Percentiles rank a stretch among this genome's conserved stretches.
phyloP scores from a whole-genome alignment of 192 early-diverging fungal genomes.

The Podila horticola region DNA sequence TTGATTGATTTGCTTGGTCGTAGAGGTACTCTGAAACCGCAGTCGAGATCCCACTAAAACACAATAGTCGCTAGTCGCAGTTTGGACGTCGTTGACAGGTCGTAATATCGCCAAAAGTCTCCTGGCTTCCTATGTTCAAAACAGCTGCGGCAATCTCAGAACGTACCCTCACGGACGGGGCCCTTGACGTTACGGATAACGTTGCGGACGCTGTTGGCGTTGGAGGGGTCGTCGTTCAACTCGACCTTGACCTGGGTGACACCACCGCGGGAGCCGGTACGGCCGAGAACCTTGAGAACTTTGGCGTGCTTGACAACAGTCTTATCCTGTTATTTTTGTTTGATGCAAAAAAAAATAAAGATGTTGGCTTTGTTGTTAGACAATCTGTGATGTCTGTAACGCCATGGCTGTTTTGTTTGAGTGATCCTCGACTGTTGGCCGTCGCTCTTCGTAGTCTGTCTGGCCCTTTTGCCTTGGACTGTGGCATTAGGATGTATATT shows the following conservation, averaged over 20 bases:
- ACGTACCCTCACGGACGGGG: constrained; percentile 88
- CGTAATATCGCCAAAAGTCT: too few species aligned
- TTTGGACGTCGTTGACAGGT: too few species aligned
- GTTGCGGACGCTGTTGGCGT: constrained; percentile 70
- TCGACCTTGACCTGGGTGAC: constrained; percentile 99
- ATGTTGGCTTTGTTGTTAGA: not conserved
- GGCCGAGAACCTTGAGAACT: constrained; percentile 97
- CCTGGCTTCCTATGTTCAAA: too few species aligned
- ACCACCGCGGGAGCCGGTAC: constrained; percentile 99
- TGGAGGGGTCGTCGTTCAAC: constrained; percentile 94
- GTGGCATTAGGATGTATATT: too few species aligned
- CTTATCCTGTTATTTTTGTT: constrained; percentile 34
- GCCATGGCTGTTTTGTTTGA: not conserved
- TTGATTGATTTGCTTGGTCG: too few species aligned
- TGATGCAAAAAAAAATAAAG: not conserved
- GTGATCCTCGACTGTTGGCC: too few species aligned
- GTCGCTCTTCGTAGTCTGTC: too few species aligned
- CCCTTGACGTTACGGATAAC: constrained; percentile 99
- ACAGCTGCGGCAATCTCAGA: not conserved
- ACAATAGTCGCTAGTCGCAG: too few species aligned
- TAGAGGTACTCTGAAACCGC: too few species aligned
- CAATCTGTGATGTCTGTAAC: not conserved
- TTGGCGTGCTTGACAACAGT: constrained; percentile 87
- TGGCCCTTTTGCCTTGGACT: too few species aligned
- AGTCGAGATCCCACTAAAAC: too few species aligned